phyloP scores from a whole-genome alignment of 2,329 filamentous ascomycete genomes.

The Colletotrichum nymphaeae region DNA sequence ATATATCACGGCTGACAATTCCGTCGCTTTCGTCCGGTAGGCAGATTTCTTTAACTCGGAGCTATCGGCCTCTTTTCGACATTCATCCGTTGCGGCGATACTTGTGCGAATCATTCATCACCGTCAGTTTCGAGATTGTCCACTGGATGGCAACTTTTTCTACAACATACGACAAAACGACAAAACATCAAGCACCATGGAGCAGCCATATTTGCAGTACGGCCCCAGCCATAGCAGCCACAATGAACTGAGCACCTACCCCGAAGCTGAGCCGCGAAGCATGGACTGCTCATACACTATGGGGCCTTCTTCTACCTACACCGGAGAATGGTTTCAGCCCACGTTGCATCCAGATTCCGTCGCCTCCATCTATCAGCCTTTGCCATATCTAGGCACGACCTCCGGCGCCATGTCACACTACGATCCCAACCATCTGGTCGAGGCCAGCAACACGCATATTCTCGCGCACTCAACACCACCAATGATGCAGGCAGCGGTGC shows the following conservation, averaged over 20 bases:
- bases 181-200: neutral
- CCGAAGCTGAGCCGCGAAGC: neutral
- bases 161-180: neutral
- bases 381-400: neutral
- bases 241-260: neutral
- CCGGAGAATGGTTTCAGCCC: constrained; percentile 9
- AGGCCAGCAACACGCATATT: neutral
- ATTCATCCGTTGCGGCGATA: neutral
- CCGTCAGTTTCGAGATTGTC: neutral
- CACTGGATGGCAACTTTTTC: neutral
- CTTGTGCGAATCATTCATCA: neutral
- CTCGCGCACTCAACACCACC: neutral
- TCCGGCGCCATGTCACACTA: neutral
- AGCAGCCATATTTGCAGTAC: neutral
- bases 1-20: constrained; percentile 5
- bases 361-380: neutral
- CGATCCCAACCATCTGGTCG: constrained; percentile 1
- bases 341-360: constrained; percentile 9
- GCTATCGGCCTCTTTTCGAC: neutral
- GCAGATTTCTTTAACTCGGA: neutral
- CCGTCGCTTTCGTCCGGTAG: neutral
- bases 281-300: neutral
- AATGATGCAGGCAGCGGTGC: neutral
- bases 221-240: neutral
- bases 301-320: neutral